Evolutionary conservation across 2,329 filamentous ascomycete species (phyloP), one percentile per base, ranked within the genome.

Genomic region (Stylonectria norvegica): DNA sequence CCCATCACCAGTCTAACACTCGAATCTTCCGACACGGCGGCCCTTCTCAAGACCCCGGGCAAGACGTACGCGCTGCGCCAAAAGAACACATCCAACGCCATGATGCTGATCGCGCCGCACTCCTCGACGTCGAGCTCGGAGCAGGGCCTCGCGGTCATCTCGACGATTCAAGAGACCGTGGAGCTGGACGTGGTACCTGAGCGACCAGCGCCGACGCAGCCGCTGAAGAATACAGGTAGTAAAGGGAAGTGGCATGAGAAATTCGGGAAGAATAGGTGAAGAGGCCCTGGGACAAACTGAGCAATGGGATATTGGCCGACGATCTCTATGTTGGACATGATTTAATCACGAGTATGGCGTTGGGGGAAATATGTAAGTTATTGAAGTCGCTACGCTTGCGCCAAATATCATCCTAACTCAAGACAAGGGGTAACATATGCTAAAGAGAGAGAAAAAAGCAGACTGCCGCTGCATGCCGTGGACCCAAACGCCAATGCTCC

Each of bases 41-140:
- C 78, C 18, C 57, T 81, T 29, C 69, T 83, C 38, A 72, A 66
- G 50, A 70, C 72, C 1, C 70, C 69, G 4, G 60, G 66, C 38
- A 73, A 71, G 50, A 74, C 71, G 12, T 84, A 81, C 62, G 70
- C 70, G 5, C 68, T 84, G 33, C 76, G 76, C 20, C 80, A 83
- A 55, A 83, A 83, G 58, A 83, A 83, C 58, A 83, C 80, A 0
- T 84, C 80, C 32, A 84, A 84, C 56, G 74, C 76, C n/a, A 68
- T 84, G 33, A 75, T 83, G 52, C 59, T 84, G 3, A 65, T 83
- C 20, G 58, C 64, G 18, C 63, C 70, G 5, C 27, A 43, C 33
- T 14, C 43, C 10, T 32, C 52, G 4, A 35, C 34, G 3, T 45
- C 42, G 18, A 39, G 42, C 12, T 46, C 62, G 6, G 56, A 62